Base-by-base conservation (phyloP, 345 rosid genomes). In the Brassica rapa region DNA sequence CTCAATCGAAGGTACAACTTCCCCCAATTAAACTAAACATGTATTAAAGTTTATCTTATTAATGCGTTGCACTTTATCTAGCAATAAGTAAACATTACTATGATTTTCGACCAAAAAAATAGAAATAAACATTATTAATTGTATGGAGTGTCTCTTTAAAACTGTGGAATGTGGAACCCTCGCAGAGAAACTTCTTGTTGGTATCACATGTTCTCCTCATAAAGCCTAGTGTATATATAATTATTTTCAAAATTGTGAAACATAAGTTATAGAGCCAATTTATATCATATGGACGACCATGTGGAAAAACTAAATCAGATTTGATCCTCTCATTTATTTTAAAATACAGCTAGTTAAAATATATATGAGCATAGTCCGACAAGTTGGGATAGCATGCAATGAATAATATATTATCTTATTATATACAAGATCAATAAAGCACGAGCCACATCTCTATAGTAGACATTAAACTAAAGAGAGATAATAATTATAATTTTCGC, bases 1-100 rank as follows among this genome's bases (percentile, higher is more conserved):
- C 21, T 19, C 21, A 19, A 19, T 19, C 21, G 21, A 19, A 89
- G 85, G 89, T 75, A 78, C 79, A 66, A 25, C 30, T 76, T 89
- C 83, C 73, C 59, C 78, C 43, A 73, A 75, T 70, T 21, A 71
- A 85, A 83, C 71, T 55, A 77, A 80, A 72, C 80, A 80, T 9
- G 80, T 84, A 87, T 41, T 41, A 85, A 80, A 75, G 80, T 85
- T 75, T 74, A 77, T 83, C 83, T 87, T 14, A 53, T 6, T 15
- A 19, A 29, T 21, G 65, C 51, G 81, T 84, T 85, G 64, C 61
- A 76, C 81, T 86, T 75, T 74, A 67, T 51, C 23, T 39, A 67
- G 27, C 60, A 49, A 67, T 59, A 46, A 62, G 70, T 15, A 62
- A 49, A 73, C 68, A 68, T 73, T 49, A 39, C 12, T 39, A 39